Evolutionary conservation across 352 stramenopile species (phyloP).

Genomic region (Halophytophthora batemanensis): DNA sequence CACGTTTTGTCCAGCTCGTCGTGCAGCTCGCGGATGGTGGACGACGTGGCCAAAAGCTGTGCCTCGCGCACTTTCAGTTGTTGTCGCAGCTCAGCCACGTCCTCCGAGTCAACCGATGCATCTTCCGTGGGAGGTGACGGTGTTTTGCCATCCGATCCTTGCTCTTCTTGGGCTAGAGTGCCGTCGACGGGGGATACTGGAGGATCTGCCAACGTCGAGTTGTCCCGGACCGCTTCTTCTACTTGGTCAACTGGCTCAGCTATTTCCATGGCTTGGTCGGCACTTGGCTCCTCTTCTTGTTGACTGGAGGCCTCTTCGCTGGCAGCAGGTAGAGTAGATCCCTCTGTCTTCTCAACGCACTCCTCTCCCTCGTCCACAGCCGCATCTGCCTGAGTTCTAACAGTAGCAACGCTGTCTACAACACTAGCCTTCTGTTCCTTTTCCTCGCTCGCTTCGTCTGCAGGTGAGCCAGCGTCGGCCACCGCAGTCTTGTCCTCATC

Average conservation of each 20-base stretch:
- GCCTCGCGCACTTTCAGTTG: conserved; percentile 56
- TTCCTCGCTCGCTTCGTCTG: neutral
- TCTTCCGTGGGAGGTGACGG: neutral
- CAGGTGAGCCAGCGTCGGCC: too few relatives aligned
- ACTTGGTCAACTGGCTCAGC: neutral
- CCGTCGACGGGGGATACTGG: neutral
- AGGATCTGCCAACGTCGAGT: too few relatives aligned
- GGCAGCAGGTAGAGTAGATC: too few relatives aligned
- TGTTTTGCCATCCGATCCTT: conserved; percentile 6
- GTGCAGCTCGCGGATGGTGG: conserved; percentile 66
- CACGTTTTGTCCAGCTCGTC: conserved; percentile 76
- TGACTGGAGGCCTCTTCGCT: too few relatives aligned
- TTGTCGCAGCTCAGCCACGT: conserved; percentile 24
- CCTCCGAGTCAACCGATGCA: neutral
- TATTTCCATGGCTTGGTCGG: neutral
- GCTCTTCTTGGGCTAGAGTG: neutral
- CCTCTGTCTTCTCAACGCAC: neutral
- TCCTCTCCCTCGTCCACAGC: neutral
- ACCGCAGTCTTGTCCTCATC: too few relatives aligned
- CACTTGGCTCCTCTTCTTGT: neutral
- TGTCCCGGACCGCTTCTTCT: too few relatives aligned
- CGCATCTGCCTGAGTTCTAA: neutral
- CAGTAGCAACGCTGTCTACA: conserved; percentile 4
- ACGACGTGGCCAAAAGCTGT: conserved; percentile 61
- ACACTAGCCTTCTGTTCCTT: neutral